A percentile compares a stretch with the other conserved stretches of the same genome.
Conservation (phyloP, 345 rosid genomes). For the Euphorbia lathyris region DNA sequence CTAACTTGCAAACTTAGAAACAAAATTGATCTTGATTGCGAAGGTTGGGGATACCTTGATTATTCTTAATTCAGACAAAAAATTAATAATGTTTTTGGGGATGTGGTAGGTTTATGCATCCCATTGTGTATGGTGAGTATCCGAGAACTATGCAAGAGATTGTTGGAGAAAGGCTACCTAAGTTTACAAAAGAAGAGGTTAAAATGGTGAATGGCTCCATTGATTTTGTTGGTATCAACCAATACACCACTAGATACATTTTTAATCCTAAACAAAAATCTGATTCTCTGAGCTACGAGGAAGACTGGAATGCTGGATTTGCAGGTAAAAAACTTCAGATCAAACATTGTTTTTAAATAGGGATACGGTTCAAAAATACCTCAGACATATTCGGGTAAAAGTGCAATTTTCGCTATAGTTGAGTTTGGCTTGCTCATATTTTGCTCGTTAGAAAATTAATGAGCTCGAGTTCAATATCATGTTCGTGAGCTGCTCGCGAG, state of each 20-base stretch:
- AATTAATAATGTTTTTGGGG: conserved; percentile 4
- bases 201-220: conserved; percentile 87
- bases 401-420: too few species aligned
- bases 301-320: conserved; percentile 82
- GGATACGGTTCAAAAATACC: too few species aligned
- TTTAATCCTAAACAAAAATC: conserved; percentile 45
- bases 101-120: conserved; percentile 74
- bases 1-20: too few species aligned
- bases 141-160: conserved; percentile 83
- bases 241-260: conserved; percentile 75
- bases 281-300: conserved; percentile 64
- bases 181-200: conserved; percentile 69
- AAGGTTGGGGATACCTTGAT: too few species aligned
- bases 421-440: too few species aligned
- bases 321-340: conserved; percentile 49
- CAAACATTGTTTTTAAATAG: neutral
- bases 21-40: too few species aligned
- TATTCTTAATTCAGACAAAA: too few species aligned
- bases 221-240: conserved; percentile 89
- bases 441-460: too few species aligned
- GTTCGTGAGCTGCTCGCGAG: too few species aligned
- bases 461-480: too few species aligned
- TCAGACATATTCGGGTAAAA: too few species aligned
- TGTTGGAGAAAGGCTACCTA: conserved; percentile 70
- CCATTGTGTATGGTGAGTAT: conserved; percentile 83